Evolutionary conservation across 2,329 filamentous ascomycete genomes (phyloP).

Genomic region (Teratosphaeria destructans): DNA sequence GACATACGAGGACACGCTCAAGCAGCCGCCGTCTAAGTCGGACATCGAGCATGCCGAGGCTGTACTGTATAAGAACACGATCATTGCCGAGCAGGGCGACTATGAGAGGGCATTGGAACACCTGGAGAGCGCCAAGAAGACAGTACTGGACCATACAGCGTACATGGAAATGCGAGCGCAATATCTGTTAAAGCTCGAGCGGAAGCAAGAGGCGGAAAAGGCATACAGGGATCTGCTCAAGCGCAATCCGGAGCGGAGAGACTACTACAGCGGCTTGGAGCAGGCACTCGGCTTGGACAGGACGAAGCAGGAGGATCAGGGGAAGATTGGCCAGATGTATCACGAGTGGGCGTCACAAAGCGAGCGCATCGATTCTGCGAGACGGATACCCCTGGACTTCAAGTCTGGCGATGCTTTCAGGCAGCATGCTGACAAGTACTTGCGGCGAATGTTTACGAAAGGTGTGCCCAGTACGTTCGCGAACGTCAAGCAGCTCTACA

Average conservation of each 20-base stretch:
- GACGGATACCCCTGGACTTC: conserved; percentile 82
- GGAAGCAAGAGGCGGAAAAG: conserved; percentile 67
- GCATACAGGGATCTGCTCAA: conserved; percentile 74
- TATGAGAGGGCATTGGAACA: conserved; percentile 76
- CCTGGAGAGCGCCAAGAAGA: conserved; percentile 64
- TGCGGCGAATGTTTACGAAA: conserved; percentile 77
- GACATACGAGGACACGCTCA: conserved; percentile 88
- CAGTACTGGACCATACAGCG: conserved; percentile 71
- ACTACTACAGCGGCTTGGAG: conserved; percentile 73
- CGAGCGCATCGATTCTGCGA: conserved; percentile 73
- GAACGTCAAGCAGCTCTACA: conserved; percentile 89
- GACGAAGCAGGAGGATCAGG: conserved; percentile 52
- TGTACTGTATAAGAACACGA: conserved; percentile 83
- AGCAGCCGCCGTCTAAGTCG: conserved; percentile 61
- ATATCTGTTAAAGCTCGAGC: conserved; percentile 68
- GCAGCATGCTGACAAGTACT: conserved; percentile 64
- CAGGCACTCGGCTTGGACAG: conserved; percentile 54
- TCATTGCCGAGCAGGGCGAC: conserved; percentile 86
- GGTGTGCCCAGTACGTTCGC: conserved; percentile 94
- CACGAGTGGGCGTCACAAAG: conserved; percentile 71
- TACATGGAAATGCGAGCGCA: conserved; percentile 77
- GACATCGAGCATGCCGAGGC: conserved; percentile 94
- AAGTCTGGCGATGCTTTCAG: conserved; percentile 73
- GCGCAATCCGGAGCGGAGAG: conserved; percentile 76
- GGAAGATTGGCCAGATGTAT: conserved; percentile 67